Evolutionary conservation across 1,139 yeast species (phyloP), one percentile per base, ranked within the genome.

Genomic region (Barnettozyma hawaiiensis): DNA sequence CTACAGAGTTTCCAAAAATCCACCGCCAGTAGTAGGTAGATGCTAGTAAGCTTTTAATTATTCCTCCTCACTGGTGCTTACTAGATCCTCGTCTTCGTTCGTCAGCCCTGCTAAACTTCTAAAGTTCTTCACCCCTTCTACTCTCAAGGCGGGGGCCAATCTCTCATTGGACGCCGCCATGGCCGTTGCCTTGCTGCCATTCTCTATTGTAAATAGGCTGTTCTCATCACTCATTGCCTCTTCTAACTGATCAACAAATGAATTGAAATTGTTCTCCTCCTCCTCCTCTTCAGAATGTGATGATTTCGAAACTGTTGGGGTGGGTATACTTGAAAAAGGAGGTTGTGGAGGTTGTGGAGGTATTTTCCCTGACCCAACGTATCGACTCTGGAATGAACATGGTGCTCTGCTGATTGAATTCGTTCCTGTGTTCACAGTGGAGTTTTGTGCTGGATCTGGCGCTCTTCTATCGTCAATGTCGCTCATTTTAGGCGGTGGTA

Each of bases 11-110:
- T n/a, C n/a, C n/a, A n/a, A n/a, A n/a, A n/a, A n/a, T n/a, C n/a
- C n/a, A n/a, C n/a, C n/a, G n/a, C n/a, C n/a, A n/a, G n/a, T n/a
- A n/a, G n/a, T n/a, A n/a, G n/a, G n/a, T n/a, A n/a, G n/a, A n/a
- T n/a, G n/a, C n/a, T n/a, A n/a, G n/a, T n/a, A n/a, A n/a, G n/a
- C n/a, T n/a, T n/a, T n/a, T n/a, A n/a, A 14, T 24, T 15, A 31
- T 36, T 34, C 54, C 37, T 54, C 58, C 34, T 54, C 59, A 36
- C 54, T 57, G 29, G 52, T 48, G 34, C 51, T 48, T n/a, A 47
- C 47, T 7, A 47, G 27, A 12, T 52, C 57, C 11, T 54, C 58
- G 5, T 50, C 55, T 10, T 52, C 52, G 22, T 44, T 24, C 9
- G 19, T 26, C n/a, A 34, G 39, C 2, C 58, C 58, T 19, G 55